These are phyloP conservation scores for Barbarea vulgaris DNA, from an alignment of 345 rosid species.

Conservation along the genomic window DNA sequence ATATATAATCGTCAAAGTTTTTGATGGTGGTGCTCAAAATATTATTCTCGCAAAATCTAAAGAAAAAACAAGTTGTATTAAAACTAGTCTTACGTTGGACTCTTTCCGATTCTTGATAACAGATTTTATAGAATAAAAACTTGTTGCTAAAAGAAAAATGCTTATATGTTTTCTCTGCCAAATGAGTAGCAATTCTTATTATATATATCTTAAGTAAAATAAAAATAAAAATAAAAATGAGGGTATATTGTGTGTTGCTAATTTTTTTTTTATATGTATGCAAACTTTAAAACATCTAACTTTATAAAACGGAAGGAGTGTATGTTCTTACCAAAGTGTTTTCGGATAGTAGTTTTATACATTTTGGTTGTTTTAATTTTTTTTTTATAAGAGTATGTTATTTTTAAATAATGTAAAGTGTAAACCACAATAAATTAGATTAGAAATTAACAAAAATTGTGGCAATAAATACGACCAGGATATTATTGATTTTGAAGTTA, in stretches of 20 bases:
- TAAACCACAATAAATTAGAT: background rate
- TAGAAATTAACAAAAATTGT: background rate
- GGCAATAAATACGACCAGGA: slow-evolving; percentile 1
- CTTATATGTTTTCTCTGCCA: background rate
- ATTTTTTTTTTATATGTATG: background rate
- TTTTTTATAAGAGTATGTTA: background rate
- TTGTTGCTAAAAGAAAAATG: background rate
- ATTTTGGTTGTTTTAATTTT: too few relatives aligned
- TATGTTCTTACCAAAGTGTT: background rate
- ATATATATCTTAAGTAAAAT: background rate
- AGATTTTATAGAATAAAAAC: background rate
- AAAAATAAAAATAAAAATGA: too few relatives aligned
- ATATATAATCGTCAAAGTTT: too few relatives aligned
- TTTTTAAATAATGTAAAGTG: background rate
- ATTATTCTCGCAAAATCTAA: too few relatives aligned
- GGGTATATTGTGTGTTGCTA: too few relatives aligned
- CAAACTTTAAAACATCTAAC: background rate
- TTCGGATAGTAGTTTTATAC: too few relatives aligned
- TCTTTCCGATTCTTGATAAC: background rate
- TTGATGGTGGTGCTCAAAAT: background rate
- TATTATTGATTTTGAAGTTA: background rate
- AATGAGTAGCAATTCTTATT: background rate
- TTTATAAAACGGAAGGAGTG: too few relatives aligned
- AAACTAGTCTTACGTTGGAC: background rate
- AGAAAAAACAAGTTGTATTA: too few relatives aligned